Evolutionary conservation across 352 stramenopile genomes (phyloP).

Genomic region (Globisporangium viniferum): DNA sequence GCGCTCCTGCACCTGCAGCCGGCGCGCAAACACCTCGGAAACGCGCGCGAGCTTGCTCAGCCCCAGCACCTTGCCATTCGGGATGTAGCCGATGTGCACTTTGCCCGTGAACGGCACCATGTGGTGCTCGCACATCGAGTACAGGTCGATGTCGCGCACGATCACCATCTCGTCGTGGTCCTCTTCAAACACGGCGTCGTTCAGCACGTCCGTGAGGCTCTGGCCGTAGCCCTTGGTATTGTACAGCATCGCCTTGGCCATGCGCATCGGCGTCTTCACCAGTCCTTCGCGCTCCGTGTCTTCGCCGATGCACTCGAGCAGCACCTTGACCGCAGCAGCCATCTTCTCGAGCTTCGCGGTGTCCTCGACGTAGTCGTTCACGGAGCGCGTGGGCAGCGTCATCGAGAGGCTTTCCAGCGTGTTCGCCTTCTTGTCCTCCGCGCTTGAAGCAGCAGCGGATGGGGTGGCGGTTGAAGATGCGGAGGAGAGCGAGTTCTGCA

Average conservation of each 20-base stretch:
- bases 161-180: constrained; percentile 99
- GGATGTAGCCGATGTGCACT: constrained; percentile 94
- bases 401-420: constrained; percentile 55
- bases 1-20: constrained; percentile 98
- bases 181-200: constrained; percentile 97
- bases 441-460: constrained; percentile 4
- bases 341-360: constrained; percentile 89
- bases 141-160: constrained; percentile 98
- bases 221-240: constrained; percentile 96
- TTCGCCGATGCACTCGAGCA: constrained; percentile 95
- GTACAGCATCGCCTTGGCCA: constrained; percentile 96
- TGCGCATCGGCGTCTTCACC: constrained; percentile 95
- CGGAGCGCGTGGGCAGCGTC: constrained; percentile 48
- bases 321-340: constrained; percentile 89
- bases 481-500: constrained; percentile 35
- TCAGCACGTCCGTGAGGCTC: constrained; percentile 89
- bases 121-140: constrained; percentile 99
- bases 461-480: neutral
- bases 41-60: constrained; percentile 98
- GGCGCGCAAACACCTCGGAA: constrained; percentile 95
- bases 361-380: constrained; percentile 73
- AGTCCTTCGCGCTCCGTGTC: constrained; percentile 94
- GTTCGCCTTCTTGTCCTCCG: constrained; percentile 9
- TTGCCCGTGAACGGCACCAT: constrained; percentile 99
- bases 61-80: constrained; percentile 95